Base-by-base conservation (phyloP, 2,329 filamentous ascomycete genomes). In the Botrytis hyacinthi region DNA sequence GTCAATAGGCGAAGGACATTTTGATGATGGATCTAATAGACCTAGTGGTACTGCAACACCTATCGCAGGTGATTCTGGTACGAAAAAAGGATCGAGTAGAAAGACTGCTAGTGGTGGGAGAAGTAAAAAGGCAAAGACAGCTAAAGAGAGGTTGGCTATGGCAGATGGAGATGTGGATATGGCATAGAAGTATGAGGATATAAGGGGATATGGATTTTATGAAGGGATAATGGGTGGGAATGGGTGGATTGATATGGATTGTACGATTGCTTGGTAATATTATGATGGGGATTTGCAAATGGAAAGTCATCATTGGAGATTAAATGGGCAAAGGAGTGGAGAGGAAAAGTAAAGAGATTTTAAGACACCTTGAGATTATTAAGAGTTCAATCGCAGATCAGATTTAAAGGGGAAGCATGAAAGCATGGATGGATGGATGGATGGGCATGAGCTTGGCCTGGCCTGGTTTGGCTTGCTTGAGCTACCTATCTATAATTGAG, bases 11-110 rank as follows among this genome's bases (percentile, higher is more conserved):
- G 96, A 99, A 87, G 96, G 96, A 74, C 91, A 97, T 82, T 99
- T 99, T 83, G 95, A 98, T 78, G 94, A 97, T 81, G 88, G 87
- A 67, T 91, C 88, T 78, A 92, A 91, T 78, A 96, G 97, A 80
- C 89, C 90, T 37, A 97, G 93, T 4, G 96, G 95, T 51, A 91
- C 94, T 0, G 94, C 93, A 5, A 98, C 96, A 1, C 95, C 94
- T 0, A 87, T 92, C 18, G 89, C 90, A 68, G 84, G 82, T 6
- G 84, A 84, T 59, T 80, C 83, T 73, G 81, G 86, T 80, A 89
- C 92, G 85, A 71, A 71, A 59, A 62, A 62, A 16, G 59, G n/a
- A n/a, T 44, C 62, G 16, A 62, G 29, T 70, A 87, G 90, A 81
- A 82, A 72, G 78, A 81, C 71, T 81, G 80, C 80, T 74, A 81